Evolutionary conservation across 2,329 filamentous ascomycete genomes (phyloP).

Genomic region (Phoma sp.): DNA sequence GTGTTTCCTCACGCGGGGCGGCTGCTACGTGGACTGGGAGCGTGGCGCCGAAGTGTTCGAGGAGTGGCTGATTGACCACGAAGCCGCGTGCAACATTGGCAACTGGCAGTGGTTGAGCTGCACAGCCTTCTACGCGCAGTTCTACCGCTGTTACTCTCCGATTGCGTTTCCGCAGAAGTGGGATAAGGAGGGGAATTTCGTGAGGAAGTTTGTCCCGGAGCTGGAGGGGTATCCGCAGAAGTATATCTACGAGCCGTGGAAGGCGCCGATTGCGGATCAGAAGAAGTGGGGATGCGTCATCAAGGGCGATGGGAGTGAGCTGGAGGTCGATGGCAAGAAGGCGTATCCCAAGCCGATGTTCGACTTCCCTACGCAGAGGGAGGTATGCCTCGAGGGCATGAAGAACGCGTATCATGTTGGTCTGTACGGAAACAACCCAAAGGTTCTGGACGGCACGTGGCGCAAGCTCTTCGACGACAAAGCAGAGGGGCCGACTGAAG

Average conservation of each 20-base stretch:
- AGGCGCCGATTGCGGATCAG: conserved; percentile 71
- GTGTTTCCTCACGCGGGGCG: conserved; percentile 80
- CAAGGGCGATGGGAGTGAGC: conserved; percentile 51
- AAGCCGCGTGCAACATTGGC: conserved; percentile 73
- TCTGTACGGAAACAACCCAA: conserved; percentile 67
- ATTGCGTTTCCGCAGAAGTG: conserved; percentile 77
- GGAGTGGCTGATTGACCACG: conserved; percentile 77
- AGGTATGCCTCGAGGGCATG: conserved; percentile 69
- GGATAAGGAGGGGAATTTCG: conserved; percentile 71
- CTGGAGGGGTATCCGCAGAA: conserved; percentile 66
- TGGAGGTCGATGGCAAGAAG: conserved; percentile 52
- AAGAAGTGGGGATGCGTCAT: conserved; percentile 71
- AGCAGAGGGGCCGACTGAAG: conserved; percentile 54
- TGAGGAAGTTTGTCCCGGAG: conserved; percentile 72
- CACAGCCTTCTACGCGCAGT: conserved; percentile 76
- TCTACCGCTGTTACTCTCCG: conserved; percentile 73
- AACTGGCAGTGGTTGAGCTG: conserved; percentile 83
- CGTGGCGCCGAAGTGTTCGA: conserved; percentile 80
- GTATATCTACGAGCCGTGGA: conserved; percentile 83
- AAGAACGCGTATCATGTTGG: conserved; percentile 72
- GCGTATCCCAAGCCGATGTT: conserved; percentile 79
- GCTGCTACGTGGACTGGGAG: conserved; percentile 81
- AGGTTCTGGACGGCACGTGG: conserved; percentile 67
- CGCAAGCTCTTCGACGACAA: conserved; percentile 56
- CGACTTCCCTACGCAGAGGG: conserved; percentile 69